Evolutionary conservation across 257 asterid species (phyloP).

Genomic region (Ophiorrhiza pumila): DNA sequence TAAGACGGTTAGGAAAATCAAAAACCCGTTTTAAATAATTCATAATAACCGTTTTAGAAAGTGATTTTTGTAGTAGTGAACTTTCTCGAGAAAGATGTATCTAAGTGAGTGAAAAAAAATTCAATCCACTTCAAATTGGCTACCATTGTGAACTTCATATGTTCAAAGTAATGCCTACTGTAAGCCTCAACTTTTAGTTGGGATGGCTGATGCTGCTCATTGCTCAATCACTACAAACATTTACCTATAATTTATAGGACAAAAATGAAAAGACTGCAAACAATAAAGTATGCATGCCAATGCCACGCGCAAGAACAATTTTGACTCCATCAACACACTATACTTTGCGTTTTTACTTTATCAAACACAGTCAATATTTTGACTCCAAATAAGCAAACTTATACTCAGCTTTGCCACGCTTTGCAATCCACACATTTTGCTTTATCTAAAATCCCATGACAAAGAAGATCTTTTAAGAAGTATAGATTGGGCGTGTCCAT

Average conservation of each 20-base stretch:
- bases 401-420: neutral
- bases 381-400: neutral
- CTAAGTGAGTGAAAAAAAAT: too few relatives aligned
- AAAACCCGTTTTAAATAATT: too few relatives aligned
- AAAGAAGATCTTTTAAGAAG: neutral
- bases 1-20: too few relatives aligned
- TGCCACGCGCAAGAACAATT: conserved; percentile 10
- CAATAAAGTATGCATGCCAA: conserved; percentile 4
- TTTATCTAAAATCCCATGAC: neutral
- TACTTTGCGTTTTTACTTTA: neutral
- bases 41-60: too few relatives aligned
- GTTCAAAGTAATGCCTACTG: neutral
- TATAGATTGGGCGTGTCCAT: too few relatives aligned
- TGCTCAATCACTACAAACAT: neutral
- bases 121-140: too few relatives aligned
- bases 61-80: too few relatives aligned
- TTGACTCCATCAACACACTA: neutral
- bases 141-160: neutral
- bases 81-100: too few relatives aligned
- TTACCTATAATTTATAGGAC: too few relatives aligned
- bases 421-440: neutral
- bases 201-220: neutral
- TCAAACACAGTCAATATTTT: neutral
- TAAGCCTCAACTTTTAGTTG: neutral
- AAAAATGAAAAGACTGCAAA: too few relatives aligned